Evolutionary conservation across 169 alveolate species (phyloP).

Genomic region (Eimeria tenella): DNA sequence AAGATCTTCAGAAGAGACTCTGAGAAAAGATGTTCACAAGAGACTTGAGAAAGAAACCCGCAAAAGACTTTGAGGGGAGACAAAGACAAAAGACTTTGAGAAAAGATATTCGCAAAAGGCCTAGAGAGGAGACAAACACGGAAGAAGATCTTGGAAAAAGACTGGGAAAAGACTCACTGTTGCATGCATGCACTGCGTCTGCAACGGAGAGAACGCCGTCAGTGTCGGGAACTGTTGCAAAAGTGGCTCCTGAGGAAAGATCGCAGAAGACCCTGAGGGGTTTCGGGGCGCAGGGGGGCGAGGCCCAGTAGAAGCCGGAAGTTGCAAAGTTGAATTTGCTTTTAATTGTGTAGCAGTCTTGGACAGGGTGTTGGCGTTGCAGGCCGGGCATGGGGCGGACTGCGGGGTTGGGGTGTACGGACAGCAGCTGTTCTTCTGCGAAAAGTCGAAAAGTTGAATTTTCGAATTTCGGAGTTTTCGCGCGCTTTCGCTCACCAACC

Average conservation of each 20-base stretch:
- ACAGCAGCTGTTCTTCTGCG: constrained; percentile 45
- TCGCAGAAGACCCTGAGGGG: constrained; percentile 92
- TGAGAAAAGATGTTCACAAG: too few species aligned
- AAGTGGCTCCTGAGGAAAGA: constrained; percentile 89
- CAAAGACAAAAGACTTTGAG: too few species aligned
- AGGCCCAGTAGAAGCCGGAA: constrained; percentile 92
- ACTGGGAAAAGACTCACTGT: not conserved
- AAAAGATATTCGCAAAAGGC: too few species aligned
- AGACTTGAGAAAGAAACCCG: too few species aligned
- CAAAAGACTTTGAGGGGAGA: too few species aligned
- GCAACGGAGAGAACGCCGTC: constrained; percentile 25
- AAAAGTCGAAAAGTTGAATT: not conserved
- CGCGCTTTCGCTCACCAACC: not conserved
- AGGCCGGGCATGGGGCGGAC: constrained; percentile 83
- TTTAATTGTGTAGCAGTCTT: constrained; percentile 90
- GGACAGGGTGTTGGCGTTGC: constrained; percentile 83
- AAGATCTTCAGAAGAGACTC: too few species aligned
- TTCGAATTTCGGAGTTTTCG: not conserved
- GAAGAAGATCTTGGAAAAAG: not conserved
- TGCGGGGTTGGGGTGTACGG: constrained; percentile 73
- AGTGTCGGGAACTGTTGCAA: constrained; percentile 82
- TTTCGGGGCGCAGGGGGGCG: constrained; percentile 88
- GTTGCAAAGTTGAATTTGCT: constrained; percentile 86
- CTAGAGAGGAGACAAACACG: too few species aligned
- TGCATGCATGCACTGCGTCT: not conserved